These are phyloP conservation scores for Pseudogymnoascus sp. DNA, from an alignment of 2,329 filamentous ascomycete genomes.

Conservation along the genomic window DNA sequence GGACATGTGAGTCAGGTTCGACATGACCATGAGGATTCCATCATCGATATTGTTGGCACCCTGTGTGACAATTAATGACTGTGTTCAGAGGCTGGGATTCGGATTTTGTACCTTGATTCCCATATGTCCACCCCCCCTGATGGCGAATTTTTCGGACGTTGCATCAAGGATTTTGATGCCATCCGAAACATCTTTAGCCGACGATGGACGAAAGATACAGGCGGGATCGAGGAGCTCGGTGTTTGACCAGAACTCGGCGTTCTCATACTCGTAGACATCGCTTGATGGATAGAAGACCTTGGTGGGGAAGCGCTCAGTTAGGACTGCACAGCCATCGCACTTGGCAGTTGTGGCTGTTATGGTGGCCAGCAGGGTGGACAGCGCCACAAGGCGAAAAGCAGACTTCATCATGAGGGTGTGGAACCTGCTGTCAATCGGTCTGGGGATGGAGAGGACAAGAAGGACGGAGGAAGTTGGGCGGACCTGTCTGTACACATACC, in stretches of 20 bases:
- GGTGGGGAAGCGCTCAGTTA: constrained; percentile 2
- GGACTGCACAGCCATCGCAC: not conserved
- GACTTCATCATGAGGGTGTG: not conserved
- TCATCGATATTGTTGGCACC: constrained; percentile 30
- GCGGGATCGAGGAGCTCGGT: constrained; percentile 10
- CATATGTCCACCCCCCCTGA: constrained; percentile 14
- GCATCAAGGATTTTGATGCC: constrained; percentile 9
- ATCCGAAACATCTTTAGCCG: constrained; percentile 11
- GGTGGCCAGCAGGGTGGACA: not conserved
- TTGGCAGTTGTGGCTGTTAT: not conserved
- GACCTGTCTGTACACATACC: not conserved
- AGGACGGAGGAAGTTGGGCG: not conserved
- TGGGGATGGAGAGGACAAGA: not conserved
- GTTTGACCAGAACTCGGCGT: constrained; percentile 13
- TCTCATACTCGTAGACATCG: constrained; percentile 10
- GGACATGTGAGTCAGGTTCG: constrained; percentile 26
- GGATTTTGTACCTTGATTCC: not conserved
- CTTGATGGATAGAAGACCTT: constrained; percentile 9
- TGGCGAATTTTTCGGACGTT: constrained; percentile 8
- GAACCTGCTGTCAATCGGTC: not conserved
- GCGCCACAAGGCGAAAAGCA: not conserved
- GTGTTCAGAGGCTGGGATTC: not conserved
- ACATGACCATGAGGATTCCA: constrained; percentile 29
- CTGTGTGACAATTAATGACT: not conserved
- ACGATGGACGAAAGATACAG: constrained; percentile 12